phyloP scores from a whole-genome alignment of 495 filamentous ascomycete species.

The Penicillium odoratum region DNA sequence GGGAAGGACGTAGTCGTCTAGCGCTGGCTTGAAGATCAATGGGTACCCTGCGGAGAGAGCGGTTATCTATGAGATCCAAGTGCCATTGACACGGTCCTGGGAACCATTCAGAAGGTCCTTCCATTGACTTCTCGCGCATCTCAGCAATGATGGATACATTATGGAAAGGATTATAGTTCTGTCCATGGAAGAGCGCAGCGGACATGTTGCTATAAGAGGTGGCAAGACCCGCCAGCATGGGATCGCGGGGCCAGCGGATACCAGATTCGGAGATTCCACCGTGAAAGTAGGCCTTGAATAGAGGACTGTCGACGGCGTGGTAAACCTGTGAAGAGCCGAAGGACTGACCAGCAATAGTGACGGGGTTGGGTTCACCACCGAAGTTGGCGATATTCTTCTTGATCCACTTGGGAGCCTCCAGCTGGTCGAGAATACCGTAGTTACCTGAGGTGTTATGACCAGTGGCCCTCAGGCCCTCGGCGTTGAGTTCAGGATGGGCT shows the following conservation, averaged over 20 bases:
- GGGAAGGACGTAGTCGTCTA: slow-evolving; percentile 31
- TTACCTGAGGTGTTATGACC: slow-evolving; percentile 51
- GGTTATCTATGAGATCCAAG: slow-evolving; percentile 28
- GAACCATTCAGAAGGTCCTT: slow-evolving; percentile 22
- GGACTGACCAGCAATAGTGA: slow-evolving; percentile 56
- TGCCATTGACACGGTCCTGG: slow-evolving; percentile 23
- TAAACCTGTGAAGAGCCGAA: slow-evolving; percentile 45
- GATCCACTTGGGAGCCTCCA: slow-evolving; percentile 37
- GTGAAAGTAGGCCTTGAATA: slow-evolving; percentile 30
- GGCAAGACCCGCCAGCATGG: slow-evolving; percentile 28
- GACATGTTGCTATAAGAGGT: slow-evolving; percentile 31
- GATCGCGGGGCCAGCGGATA: slow-evolving; percentile 32
- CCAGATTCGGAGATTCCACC: slow-evolving; percentile 31
- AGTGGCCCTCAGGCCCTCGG: slow-evolving; percentile 19
- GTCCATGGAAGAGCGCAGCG: slow-evolving; percentile 20
- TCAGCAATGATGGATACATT: slow-evolving; percentile 30
- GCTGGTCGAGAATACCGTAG: slow-evolving; percentile 41
- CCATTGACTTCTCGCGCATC: slow-evolving; percentile 28
- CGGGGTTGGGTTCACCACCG: slow-evolving; percentile 51
- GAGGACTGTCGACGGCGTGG: slow-evolving; percentile 31
- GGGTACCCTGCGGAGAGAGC: slow-evolving; percentile 27
- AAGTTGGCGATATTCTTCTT: slow-evolving; percentile 37
- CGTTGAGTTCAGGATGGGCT: slow-evolving; percentile 56
- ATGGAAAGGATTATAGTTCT: slow-evolving; percentile 24
- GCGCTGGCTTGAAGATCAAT: slow-evolving; percentile 32